Evolutionary conservation across 208 protist species (phyloP).

Genomic region (Jaenimonas drosophilae): DNA sequence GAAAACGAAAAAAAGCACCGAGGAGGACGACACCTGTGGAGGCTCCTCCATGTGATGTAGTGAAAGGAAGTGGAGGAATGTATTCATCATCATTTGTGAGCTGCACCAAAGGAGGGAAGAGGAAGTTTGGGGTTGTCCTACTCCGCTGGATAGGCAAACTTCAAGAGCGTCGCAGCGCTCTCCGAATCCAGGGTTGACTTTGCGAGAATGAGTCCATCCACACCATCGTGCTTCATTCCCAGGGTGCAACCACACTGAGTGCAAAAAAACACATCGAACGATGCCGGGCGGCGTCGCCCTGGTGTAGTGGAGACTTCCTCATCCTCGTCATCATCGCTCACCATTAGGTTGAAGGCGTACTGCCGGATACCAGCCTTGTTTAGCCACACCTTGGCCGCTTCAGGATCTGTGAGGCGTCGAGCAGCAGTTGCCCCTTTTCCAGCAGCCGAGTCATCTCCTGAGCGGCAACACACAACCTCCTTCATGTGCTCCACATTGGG

Average conservation of each 20-base stretch:
- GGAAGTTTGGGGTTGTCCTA: conserved; percentile 2
- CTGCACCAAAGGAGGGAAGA: background rate
- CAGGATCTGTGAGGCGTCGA: too few relatives aligned
- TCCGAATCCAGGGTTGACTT: conserved; percentile 32
- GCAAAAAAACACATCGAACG: conserved; percentile 45
- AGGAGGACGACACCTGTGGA: too few relatives aligned
- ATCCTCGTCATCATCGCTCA: too few relatives aligned
- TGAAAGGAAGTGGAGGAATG: conserved; percentile 2
- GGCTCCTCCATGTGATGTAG: too few relatives aligned
- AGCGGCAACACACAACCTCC: conserved; percentile 12
- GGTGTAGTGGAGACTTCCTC: too few relatives aligned
- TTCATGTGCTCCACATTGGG: conserved; percentile 19
- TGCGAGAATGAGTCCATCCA: conserved; percentile 51
- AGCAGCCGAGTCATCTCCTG: too few relatives aligned
- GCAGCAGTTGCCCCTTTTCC: too few relatives aligned
- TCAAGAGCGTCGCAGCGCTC: conserved; percentile 30
- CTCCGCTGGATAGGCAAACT: conserved; percentile 33
- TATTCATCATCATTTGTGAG: background rate
- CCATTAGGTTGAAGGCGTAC: too few relatives aligned
- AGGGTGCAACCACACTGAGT: conserved; percentile 38
- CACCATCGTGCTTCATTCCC: conserved; percentile 41
- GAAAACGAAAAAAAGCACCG: too few relatives aligned
- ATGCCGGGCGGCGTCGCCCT: too few relatives aligned
- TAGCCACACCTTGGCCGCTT: too few relatives aligned
- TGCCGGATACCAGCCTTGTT: too few relatives aligned